Percentiles rank a stretch among this genome's conserved stretches.
phyloP scores from a whole-genome alignment of 805 yeast genomes.

The Candida maris region DNA sequence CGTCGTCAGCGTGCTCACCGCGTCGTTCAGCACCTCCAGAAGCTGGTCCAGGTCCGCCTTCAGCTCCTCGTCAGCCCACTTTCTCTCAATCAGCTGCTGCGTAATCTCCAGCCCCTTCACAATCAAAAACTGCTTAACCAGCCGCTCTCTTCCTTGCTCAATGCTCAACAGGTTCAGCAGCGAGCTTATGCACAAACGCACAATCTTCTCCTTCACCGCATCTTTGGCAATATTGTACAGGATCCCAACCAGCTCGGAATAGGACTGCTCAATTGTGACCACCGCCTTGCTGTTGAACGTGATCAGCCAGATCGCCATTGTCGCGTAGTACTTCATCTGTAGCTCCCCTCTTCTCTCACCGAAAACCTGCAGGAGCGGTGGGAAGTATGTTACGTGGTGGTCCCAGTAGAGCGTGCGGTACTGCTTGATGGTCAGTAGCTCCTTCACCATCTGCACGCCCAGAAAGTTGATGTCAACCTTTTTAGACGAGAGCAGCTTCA shows the following conservation, averaged over 20 bases:
- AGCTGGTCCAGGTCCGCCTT: slow-evolving; percentile 64
- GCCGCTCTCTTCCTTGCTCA: slow-evolving; percentile 38
- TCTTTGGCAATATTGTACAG: slow-evolving; percentile 61
- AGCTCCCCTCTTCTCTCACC: slow-evolving; percentile 46
- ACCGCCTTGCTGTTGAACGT: slow-evolving; percentile 64
- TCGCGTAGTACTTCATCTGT: slow-evolving; percentile 79
- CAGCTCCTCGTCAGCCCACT: slow-evolving; percentile 93
- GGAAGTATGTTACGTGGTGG: slow-evolving; percentile 40
- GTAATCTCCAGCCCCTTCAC: slow-evolving; percentile 72
- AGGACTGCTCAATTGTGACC: slow-evolving; percentile 45
- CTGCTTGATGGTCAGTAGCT: slow-evolving; percentile 50
- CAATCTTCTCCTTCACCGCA: slow-evolving; percentile 89
- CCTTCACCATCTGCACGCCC: slow-evolving; percentile 62
- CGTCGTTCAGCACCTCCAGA: slow-evolving; percentile 58
- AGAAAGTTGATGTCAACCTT: slow-evolving; percentile 54
- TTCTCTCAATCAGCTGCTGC: slow-evolving; percentile 71
- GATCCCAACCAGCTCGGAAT: slow-evolving; percentile 50
- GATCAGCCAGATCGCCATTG: slow-evolving; percentile 79
- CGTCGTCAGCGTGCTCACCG: slow-evolving; percentile 77
- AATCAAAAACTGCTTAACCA: slow-evolving; percentile 63
- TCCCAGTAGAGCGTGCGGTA: slow-evolving; percentile 54
- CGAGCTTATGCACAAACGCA: slow-evolving; percentile 76
- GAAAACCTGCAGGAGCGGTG: slow-evolving; percentile 47
- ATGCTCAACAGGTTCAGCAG: slow-evolving; percentile 55
- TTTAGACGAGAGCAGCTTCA: slow-evolving; percentile 28